phyloP scores from a whole-genome alignment of 1,284 basidiomycete species.

The Moesziomyces globuligerus region DNA sequence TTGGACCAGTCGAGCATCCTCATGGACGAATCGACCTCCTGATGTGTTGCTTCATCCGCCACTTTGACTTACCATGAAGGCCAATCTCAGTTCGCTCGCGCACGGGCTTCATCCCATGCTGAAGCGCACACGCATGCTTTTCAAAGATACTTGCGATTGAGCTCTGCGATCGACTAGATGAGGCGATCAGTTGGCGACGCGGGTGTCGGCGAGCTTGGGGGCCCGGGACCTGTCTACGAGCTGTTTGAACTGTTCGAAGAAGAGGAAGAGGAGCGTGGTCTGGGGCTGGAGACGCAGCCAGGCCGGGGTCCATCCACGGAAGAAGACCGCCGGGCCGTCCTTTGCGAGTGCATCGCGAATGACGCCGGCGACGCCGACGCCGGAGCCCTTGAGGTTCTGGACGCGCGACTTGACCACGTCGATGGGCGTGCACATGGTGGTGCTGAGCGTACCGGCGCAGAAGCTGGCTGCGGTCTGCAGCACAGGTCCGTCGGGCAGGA shows the following conservation, averaged over 20 bases:
- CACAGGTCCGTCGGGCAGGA: constrained; percentile 68
- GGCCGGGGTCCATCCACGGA: constrained; percentile 72
- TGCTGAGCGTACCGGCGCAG: constrained; percentile 71
- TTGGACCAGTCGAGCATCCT: constrained; percentile 26
- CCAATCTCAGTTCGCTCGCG: too few species aligned
- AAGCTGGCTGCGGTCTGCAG: constrained; percentile 54
- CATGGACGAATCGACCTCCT: constrained; percentile 42
- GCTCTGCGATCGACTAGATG: too few species aligned
- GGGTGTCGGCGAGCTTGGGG: constrained; percentile 9
- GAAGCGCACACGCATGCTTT: too few species aligned
- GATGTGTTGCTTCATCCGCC: too few species aligned
- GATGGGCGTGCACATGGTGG: constrained; percentile 66
- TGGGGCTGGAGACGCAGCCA: constrained; percentile 68
- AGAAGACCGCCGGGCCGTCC: constrained; percentile 70
- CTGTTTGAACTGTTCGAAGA: constrained; percentile 61
- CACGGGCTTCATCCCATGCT: too few species aligned
- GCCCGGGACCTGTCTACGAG: constrained; percentile 52
- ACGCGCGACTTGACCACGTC: constrained; percentile 55
- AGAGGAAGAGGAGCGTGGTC: constrained; percentile 63
- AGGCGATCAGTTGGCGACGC: constrained; percentile 14
- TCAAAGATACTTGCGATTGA: too few species aligned
- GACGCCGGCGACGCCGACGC: constrained; percentile 32
- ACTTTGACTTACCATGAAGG: too few species aligned
- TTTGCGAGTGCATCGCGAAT: constrained; percentile 58
- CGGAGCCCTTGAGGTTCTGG: constrained; percentile 66